Base-by-base conservation (phyloP, 2,329 filamentous ascomycete species). In the Aspergillus thermomutatus region DNA sequence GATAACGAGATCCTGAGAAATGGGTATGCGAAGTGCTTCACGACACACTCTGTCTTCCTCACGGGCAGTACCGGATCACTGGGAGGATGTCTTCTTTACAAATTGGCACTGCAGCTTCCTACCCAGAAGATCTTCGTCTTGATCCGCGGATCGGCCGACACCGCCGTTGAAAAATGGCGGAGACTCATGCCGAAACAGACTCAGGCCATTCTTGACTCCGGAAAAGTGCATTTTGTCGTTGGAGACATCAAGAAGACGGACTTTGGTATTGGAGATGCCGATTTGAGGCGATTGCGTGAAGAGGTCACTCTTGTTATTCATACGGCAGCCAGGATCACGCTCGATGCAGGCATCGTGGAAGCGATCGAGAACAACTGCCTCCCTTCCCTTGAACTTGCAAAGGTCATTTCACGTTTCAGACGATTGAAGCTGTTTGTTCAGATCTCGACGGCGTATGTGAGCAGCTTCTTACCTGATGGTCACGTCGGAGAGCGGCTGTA, bases 81-180 rank as follows among this genome's bases (percentile, higher is more conserved):
- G 11, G 71, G 71, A 11, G 69, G 69, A 26, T 71, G 69, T 54
- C 68, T 73, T 25, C 53, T 72, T 4, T 70, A 71, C 57, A 73
- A 73, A 40, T 41, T 73, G 40, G 63, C 69, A 10, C 41, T 69
- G 21, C 71, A 72, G 52, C 60, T 72, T 0, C 70, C 70, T 11
- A 70, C 68, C 1, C 64, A 59, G 27, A 71, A 64, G 34, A 69
- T 73, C 19, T 73, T 67, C 27, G 63, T 66, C 1, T 57, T 72
- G 5, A 62, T 69, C 21, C 66, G 71, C 2, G 63, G 62, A 7
- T 60, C 62, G 4, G 53, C 64, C 0, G 53, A 66, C 9, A 25
- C 51, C 19, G 71, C 71, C 4, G 63, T 69, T 31, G 53, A 62
- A 21, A 71, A 69, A 55, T 70, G 68, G 66, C 61, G 50, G 50